Conservation (phyloP, 139 green algal genomes). For the Bryopsis sp. region DNA sequence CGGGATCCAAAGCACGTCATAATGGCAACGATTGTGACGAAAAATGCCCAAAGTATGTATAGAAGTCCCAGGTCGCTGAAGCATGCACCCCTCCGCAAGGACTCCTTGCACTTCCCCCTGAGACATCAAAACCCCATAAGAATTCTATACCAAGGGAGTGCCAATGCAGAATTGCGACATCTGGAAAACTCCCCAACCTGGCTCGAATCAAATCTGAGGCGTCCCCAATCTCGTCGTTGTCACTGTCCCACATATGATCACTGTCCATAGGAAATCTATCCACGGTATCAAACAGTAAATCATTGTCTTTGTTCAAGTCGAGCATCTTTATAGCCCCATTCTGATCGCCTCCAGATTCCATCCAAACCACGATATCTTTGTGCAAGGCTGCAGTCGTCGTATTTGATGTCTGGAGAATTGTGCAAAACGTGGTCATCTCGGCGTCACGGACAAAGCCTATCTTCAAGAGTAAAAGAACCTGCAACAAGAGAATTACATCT, state of each 20-base stretch:
- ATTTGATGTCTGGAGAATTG: neutral
- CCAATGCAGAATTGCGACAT: neutral
- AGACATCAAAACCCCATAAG: neutral
- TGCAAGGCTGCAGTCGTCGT: neutral
- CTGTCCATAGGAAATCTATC: constrained; percentile 20
- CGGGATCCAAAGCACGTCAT: neutral
- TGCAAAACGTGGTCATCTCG: neutral
- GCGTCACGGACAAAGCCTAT: neutral
- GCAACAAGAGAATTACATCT: too few relatives aligned
- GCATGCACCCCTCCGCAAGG: neutral
- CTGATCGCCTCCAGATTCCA: neutral
- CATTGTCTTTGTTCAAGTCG: constrained; percentile 26
- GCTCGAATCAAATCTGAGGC: neutral
- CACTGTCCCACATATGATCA: neutral
- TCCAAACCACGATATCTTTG: constrained; percentile 11
- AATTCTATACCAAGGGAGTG: neutral
- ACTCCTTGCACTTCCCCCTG: constrained; percentile 5
- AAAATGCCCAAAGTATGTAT: neutral
- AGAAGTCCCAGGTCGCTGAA: constrained; percentile 1
- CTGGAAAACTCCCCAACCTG: neutral
- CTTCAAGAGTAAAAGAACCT: constrained; percentile 4
- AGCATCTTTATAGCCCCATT: constrained; percentile 4
- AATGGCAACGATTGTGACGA: neutral
- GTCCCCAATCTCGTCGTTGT: constrained; percentile 25
- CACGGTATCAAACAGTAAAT: constrained; percentile 12